These are phyloP conservation scores for Trichoderma sp. DNA, from an alignment of 2,329 filamentous ascomycete genomes.

Conservation along the genomic window DNA sequence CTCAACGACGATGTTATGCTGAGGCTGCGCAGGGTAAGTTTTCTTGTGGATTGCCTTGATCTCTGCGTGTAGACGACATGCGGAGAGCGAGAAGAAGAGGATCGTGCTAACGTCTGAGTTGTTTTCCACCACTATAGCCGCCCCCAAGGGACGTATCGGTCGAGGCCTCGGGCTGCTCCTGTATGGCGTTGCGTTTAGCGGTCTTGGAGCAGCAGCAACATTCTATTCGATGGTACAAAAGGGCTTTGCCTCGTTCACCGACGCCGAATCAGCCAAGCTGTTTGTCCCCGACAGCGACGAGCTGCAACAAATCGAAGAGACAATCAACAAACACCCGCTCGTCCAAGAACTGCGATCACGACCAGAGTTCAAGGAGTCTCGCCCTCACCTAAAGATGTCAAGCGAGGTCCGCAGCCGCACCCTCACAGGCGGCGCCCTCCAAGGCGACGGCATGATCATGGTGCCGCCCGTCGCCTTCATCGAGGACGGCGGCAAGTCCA, in stretches of 20 bases:
- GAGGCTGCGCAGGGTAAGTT: conserved; percentile 27
- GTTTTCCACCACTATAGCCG: neutral
- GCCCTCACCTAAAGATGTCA: conserved; percentile 87
- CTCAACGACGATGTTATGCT: conserved; percentile 28
- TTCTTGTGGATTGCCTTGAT: neutral
- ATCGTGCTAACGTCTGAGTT: neutral
- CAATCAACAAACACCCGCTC: conserved; percentile 75
- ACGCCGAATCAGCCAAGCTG: conserved; percentile 69
- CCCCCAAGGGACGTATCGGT: conserved; percentile 25
- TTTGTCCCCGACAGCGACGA: conserved; percentile 59
- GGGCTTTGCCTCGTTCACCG: conserved; percentile 44
- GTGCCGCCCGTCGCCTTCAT: conserved; percentile 79
- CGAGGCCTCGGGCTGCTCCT: conserved; percentile 28
- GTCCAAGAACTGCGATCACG: conserved; percentile 64
- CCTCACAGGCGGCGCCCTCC: conserved; percentile 76
- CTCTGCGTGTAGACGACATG: neutral
- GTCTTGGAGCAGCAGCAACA: conserved; percentile 34
- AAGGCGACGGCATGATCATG: conserved; percentile 70
- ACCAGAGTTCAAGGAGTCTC: conserved; percentile 67
- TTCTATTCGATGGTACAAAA: conserved; percentile 36
- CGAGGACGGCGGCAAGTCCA: conserved; percentile 65
- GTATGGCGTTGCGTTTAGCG: conserved; percentile 32
- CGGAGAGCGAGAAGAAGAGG: neutral
- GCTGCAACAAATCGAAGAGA: conserved; percentile 61
- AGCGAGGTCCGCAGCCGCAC: conserved; percentile 65